phyloP scores from a whole-genome alignment of 1,284 basidiomycete species.

The Thecaphora frezii region DNA sequence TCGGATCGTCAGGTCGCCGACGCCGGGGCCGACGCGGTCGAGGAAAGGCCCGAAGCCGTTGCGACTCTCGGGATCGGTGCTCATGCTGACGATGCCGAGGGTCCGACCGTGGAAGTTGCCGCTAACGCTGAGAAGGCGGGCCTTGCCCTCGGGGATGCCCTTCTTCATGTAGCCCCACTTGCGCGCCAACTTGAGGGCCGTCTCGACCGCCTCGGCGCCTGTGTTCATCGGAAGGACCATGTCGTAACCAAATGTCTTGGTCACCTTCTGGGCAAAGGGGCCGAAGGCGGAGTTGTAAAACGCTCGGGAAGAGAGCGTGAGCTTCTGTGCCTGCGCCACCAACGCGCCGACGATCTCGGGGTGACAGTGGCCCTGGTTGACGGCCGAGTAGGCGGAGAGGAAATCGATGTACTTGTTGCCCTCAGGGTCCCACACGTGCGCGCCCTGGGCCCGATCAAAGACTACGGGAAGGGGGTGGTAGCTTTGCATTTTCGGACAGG shows the following conservation, averaged over 20 bases:
- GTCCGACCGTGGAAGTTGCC: slow-evolving; percentile 98
- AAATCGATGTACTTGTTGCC: slow-evolving; percentile 70
- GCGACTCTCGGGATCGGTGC: slow-evolving; percentile 88
- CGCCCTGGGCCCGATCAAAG: slow-evolving; percentile 84
- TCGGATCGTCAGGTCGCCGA: slow-evolving; percentile 50
- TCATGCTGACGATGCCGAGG: slow-evolving; percentile 88
- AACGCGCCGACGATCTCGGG: slow-evolving; percentile 82
- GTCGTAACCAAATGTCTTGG: slow-evolving; percentile 65
- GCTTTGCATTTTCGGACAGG: slow-evolving; percentile 64
- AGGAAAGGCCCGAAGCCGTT: slow-evolving; percentile 89
- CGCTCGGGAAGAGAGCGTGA: slow-evolving; percentile 91
- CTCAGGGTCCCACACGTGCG: slow-evolving; percentile 95
- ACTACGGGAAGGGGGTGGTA: slow-evolving; percentile 95
- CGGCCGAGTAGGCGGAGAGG: slow-evolving; percentile 91
- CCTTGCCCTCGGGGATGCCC: slow-evolving; percentile 78
- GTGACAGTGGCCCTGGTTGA: slow-evolving; percentile 86
- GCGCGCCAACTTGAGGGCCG: slow-evolving; percentile 64
- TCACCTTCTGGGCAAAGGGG: slow-evolving; percentile 82
- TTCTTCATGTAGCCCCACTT: slow-evolving; percentile 66
- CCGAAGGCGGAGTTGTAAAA: slow-evolving; percentile 95
- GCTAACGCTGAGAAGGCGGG: slow-evolving; percentile 80
- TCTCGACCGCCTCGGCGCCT: slow-evolving; percentile 93
- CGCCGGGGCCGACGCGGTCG: slow-evolving; percentile 74
- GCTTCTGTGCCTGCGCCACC: slow-evolving; percentile 79
- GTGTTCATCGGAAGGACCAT: slow-evolving; percentile 99